Evolutionary conservation across 306 rosid genomes (phyloP), one percentile per base, ranked within the genome.

Genomic region (Lotus japonicus): DNA sequence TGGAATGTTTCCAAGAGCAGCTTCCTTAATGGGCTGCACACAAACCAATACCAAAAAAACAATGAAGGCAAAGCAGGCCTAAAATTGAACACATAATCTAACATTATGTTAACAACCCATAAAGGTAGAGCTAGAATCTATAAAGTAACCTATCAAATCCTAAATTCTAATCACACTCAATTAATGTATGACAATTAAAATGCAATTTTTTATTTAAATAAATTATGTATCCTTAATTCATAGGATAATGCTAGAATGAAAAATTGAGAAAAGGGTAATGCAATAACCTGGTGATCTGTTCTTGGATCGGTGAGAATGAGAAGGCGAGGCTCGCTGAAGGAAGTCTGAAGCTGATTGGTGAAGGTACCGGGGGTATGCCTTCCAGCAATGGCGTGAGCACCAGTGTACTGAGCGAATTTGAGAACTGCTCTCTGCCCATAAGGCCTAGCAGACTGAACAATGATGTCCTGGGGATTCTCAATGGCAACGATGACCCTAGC

Each of bases 231-330:
- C 33, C 4, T 0, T 5, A 7, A 31, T 31, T 6, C 42, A 38
- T 38, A 9, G 9, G 1, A 31, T 2, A n/a, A n/a, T n/a, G 42
- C 42, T 38, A 38, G 11, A 38, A 1, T 7, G 5, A 38, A 9
- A 38, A 41, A 0, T 2, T 17, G 7, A 33, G 5, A 15, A 31
- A 39, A 4, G 9, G 54, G 14, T 13, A 26, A 38, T 3, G 10
- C 13, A 5, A 8, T 5, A 17, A 92, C 96, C 98, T 92, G 97
- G 41, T 88, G 96, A 69, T 90, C 98, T 0, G 98, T 94, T 64
- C 98, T 79, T 26, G 98, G 98, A 50, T 94, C 98, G 0, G 98
- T 94, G 10, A 94, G 85, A 8, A 94, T 88, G 1, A 94, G 90
- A 17, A 94, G 90, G 1, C 99, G 96, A 3, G 99, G 99, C 84